A percentile compares a stretch with the other conserved stretches of the same genome.
Conservation (phyloP, 2,329 filamentous ascomycete species). For the Verticillium longisporum region DNA sequence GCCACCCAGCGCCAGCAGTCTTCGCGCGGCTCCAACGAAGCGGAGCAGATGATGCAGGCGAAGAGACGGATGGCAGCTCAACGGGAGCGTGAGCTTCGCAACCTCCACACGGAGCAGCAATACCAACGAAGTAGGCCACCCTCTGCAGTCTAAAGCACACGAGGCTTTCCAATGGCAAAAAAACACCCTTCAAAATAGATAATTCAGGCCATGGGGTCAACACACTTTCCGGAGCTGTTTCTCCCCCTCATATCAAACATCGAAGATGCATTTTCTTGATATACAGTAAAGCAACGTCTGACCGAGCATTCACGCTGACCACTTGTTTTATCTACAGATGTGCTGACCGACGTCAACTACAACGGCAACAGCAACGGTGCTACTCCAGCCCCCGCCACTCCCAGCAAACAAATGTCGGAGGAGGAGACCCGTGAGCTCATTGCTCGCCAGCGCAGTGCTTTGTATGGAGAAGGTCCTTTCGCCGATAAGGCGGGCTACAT, state of each 20-base stretch:
- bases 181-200: constrained; percentile 24
- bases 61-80: constrained; percentile 99
- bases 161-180: constrained; percentile 29
- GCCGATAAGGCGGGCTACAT: constrained; percentile 60
- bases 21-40: constrained; percentile 77
- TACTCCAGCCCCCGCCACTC: not conserved
- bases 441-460: constrained; percentile 86
- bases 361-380: constrained; percentile 7
- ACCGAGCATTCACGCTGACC: constrained; percentile 10
- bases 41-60: constrained; percentile 97
- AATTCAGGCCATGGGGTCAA: constrained; percentile 13
- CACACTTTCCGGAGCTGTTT: constrained; percentile 4
- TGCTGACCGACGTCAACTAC: constrained; percentile 17
- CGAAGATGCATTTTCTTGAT: constrained; percentile 1
- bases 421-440: constrained; percentile 95
- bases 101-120: constrained; percentile 99
- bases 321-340: constrained; percentile 7
- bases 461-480: constrained; percentile 75
- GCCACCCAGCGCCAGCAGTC: constrained; percentile 86
- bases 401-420: constrained; percentile 85
- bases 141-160: constrained; percentile 63
- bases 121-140: constrained; percentile 97
- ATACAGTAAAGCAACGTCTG: not conserved
- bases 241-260: constrained; percentile 8
- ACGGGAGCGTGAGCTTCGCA: constrained; percentile 96